These are phyloP conservation scores for Macrocybe gigantea DNA, from an alignment of 768 basidiomycete species.

Conservation along the genomic window DNA sequence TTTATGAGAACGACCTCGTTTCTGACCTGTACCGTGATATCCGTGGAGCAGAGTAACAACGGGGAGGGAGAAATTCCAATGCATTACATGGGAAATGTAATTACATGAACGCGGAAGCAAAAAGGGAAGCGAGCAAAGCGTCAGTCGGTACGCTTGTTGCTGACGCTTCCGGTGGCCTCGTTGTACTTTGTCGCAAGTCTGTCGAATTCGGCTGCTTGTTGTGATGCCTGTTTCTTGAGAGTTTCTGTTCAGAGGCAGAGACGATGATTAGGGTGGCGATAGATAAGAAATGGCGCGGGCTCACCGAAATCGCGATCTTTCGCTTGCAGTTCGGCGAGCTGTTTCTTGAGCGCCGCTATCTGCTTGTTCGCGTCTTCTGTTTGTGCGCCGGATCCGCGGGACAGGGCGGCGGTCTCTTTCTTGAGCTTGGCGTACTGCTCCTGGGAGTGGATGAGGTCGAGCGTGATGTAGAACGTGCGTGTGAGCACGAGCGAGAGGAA, in stretches of 20 bases:
- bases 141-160: conserved; percentile 63
- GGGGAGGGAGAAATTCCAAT: too few relatives aligned
- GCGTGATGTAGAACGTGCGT: conserved; percentile 86
- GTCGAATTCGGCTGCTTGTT: conserved; percentile 78
- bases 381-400: conserved; percentile 12
- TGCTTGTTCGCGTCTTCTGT: conserved; percentile 44
- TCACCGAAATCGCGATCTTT: conserved; percentile 65
- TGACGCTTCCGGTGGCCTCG: conserved; percentile 50
- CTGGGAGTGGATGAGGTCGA: conserved; percentile 87
- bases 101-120: background rate
- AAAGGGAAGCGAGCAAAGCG: background rate
- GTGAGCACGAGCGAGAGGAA: conserved; percentile 95
- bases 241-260: conserved; percentile 40
- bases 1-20: background rate
- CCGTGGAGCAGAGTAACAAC: too few relatives aligned
- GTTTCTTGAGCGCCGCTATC: conserved; percentile 63
- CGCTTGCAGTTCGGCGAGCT: conserved; percentile 50
- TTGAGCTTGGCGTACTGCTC: conserved; percentile 85
- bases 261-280: background rate
- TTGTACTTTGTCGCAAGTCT: conserved; percentile 77
- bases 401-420: conserved; percentile 29
- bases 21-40: too few relatives aligned
- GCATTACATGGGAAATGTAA: background rate
- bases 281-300: conserved; percentile 2
- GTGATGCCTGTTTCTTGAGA: conserved; percentile 75